Evolutionary conservation across 768 basidiomycete species (phyloP).

Genomic region (Calocera cornea): DNA sequence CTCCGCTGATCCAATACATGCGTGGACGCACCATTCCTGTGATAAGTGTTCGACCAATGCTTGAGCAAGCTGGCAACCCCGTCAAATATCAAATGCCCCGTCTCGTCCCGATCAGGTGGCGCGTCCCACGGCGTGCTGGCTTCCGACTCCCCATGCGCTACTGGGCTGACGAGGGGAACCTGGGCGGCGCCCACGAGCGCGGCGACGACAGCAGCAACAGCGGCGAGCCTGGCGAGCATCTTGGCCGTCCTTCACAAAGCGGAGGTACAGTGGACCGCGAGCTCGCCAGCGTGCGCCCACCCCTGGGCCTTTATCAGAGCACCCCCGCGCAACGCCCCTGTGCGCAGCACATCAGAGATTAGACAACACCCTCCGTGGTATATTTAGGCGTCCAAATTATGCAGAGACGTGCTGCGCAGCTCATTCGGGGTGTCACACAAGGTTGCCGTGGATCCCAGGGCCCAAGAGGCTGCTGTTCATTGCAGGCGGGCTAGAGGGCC

Average conservation of each 20-base stretch:
- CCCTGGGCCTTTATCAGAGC: background rate
- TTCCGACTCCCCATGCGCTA: background rate
- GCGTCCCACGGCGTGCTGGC: background rate
- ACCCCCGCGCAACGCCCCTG: background rate
- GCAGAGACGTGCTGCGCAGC: background rate
- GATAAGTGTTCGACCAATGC: constrained; percentile 9
- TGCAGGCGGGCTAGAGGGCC: too few species aligned
- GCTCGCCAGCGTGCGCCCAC: background rate
- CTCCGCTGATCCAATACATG: background rate
- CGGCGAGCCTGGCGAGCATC: background rate
- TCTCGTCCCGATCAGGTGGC: constrained; percentile 6
- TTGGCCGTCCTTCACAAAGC: background rate
- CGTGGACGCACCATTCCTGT: constrained; percentile 8
- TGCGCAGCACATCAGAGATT: background rate
- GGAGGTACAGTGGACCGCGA: background rate
- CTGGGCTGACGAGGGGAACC: background rate
- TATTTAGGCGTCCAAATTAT: background rate
- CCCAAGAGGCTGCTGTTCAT: too few species aligned
- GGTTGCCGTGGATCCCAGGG: too few species aligned
- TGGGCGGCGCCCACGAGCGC: background rate
- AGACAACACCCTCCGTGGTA: background rate
- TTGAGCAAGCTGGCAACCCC: constrained; percentile 4
- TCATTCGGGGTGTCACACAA: too few species aligned
- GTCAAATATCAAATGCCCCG: constrained; percentile 9
- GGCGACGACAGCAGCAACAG: background rate